Conservation (phyloP, 129 eudicot species). For the Flaveria ramosissima region DNA sequence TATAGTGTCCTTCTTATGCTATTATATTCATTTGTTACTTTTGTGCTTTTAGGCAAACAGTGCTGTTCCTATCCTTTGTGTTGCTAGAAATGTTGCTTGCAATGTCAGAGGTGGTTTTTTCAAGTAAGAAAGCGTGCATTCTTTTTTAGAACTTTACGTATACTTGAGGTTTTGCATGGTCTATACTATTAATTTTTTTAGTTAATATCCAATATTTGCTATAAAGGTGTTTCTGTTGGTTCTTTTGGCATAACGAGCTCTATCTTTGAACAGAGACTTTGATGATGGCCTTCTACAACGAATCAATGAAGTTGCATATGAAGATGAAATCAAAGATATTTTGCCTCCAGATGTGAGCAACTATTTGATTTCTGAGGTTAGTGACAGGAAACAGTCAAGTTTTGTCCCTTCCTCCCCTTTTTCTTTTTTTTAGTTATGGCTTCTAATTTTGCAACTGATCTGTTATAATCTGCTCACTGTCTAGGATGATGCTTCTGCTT, state of each 20-base stretch:
- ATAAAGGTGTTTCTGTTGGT: not conserved
- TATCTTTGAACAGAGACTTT: conserved; percentile 68
- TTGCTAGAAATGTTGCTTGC: conserved; percentile 98
- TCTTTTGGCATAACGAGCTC: conserved; percentile 30
- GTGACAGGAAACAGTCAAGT: conserved; percentile 11
- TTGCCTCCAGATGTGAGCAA: conserved; percentile 96
- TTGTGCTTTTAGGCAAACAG: conserved; percentile 63
- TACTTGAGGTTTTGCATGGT: conserved; percentile 10
- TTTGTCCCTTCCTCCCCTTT: not conserved
- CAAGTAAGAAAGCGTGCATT: conserved; percentile 62
- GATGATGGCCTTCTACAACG: conserved; percentile 78
- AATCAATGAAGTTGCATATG: conserved; percentile 67
- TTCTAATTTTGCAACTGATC: not conserved
- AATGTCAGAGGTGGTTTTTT: conserved; percentile 98
- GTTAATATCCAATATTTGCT: conserved; percentile 8
- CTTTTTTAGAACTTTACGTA: conserved; percentile 1
- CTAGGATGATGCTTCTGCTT: conserved; percentile 11
- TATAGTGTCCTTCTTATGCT: conserved; percentile 8
- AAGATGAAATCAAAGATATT: conserved; percentile 70
- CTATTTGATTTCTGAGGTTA: conserved; percentile 87
- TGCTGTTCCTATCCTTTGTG: conserved; percentile 85
- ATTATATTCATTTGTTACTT: conserved; percentile 27
- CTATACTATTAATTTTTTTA: conserved; percentile 2
- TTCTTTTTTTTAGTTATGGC: not conserved
- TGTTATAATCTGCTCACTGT: not conserved